Conservation (phyloP, 495 filamentous ascomycete genomes). For the Cryomyces antarcticus region DNA sequence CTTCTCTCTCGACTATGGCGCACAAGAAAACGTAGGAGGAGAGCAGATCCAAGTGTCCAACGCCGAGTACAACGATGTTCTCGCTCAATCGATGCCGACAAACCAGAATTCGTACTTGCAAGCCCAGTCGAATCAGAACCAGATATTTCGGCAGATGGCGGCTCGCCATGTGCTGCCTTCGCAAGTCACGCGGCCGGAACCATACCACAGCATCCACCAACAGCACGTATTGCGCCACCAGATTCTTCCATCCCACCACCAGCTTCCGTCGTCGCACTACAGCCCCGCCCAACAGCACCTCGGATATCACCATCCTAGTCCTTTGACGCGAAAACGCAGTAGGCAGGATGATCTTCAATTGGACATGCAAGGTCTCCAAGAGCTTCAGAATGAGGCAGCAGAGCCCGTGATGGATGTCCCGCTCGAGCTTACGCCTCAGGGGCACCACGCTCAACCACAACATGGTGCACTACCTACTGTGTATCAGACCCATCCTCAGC, state of each 20-base stretch:
- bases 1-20: slow-evolving; percentile 43
- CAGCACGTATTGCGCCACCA: too few relatives aligned
- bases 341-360: slow-evolving; percentile 12
- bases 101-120: slow-evolving; percentile 10
- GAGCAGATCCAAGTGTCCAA: slow-evolving; percentile 12
- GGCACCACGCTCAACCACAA: slow-evolving; percentile 15
- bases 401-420: background rate
- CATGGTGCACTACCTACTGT: background rate
- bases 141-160: slow-evolving; percentile 13
- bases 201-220: slow-evolving; percentile 6
- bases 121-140: slow-evolving; percentile 6
- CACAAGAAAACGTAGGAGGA: slow-evolving; percentile 28
- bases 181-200: slow-evolving; percentile 8
- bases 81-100: background rate
- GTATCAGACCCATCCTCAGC: background rate
- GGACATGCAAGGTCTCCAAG: slow-evolving; percentile 5
- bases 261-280: too few relatives aligned
- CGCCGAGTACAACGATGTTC: slow-evolving; percentile 4
- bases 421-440: slow-evolving; percentile 16
- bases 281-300: too few relatives aligned
- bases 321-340: slow-evolving; percentile 11
- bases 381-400: background rate
- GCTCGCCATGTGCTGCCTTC: slow-evolving; percentile 1
- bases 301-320: too few relatives aligned
- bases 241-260: too few relatives aligned